Conservation (phyloP, 2,329 filamentous ascomycete species). For the Ophiocordyceps camponoti-floridani region DNA sequence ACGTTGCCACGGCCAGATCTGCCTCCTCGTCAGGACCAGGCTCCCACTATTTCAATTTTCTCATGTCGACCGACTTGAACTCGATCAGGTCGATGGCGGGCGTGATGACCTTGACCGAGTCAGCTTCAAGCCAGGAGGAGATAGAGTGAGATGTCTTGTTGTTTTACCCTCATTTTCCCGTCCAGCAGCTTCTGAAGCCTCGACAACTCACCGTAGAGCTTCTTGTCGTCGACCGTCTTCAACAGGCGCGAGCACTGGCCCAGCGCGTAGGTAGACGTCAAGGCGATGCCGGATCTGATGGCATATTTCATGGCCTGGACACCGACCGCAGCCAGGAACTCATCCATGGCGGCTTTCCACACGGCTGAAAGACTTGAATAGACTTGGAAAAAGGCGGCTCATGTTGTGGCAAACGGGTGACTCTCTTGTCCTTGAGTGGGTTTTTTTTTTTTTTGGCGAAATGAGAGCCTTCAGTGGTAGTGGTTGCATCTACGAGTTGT, state of each 20-base stretch:
- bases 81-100: constrained; percentile 87
- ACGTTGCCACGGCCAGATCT: constrained; percentile 35
- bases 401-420: not conserved
- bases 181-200: constrained; percentile 57
- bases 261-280: constrained; percentile 75
- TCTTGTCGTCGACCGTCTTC: constrained; percentile 56
- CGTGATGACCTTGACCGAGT: constrained; percentile 49
- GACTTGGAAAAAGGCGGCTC: not conserved
- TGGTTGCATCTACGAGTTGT: no score
- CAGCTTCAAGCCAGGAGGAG: not conserved
- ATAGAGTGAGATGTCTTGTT: not conserved
- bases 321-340: constrained; percentile 32
- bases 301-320: constrained; percentile 80
- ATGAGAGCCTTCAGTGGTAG: no score
- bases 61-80: constrained; percentile 44
- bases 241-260: constrained; percentile 63
- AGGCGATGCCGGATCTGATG: constrained; percentile 68
- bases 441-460: not conserved
- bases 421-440: not conserved
- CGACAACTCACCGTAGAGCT: constrained; percentile 50
- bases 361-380: not conserved
- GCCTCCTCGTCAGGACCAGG: constrained; percentile 1
- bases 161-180: constrained; percentile 59
- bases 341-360: constrained; percentile 46
- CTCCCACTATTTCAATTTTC: not conserved